phyloP scores from a whole-genome alignment of 2,329 filamentous ascomycete genomes.

The Aspergillus udagawae region DNA sequence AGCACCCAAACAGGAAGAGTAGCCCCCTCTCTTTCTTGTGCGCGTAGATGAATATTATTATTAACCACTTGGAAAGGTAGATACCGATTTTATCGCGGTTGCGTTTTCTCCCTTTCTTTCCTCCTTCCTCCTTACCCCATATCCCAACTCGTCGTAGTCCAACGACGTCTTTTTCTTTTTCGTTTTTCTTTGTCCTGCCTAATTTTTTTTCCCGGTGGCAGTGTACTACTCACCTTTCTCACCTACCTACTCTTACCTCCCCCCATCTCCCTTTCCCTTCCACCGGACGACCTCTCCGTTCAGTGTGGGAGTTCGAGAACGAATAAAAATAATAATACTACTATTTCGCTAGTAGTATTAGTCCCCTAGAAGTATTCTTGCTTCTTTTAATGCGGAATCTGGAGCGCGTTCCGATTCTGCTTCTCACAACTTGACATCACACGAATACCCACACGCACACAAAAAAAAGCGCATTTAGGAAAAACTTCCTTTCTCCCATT shows the following conservation, averaged over 20 bases:
- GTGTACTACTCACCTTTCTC: neutral
- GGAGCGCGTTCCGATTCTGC: slow-evolving; percentile 16
- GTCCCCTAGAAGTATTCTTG: slow-evolving; percentile 10
- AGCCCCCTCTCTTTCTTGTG: too few relatives aligned
- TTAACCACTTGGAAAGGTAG: neutral
- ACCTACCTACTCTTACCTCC: neutral
- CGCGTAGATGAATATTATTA: neutral
- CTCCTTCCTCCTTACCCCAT: neutral
- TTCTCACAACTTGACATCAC: slow-evolving; percentile 16
- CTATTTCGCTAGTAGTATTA: slow-evolving; percentile 15
- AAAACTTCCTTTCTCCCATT: slow-evolving; percentile 8
- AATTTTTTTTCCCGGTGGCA: neutral
- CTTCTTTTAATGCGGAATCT: slow-evolving; percentile 20
- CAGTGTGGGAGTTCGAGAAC: slow-evolving; percentile 3
- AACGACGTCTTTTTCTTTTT: neutral
- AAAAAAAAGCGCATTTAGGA: slow-evolving; percentile 4
- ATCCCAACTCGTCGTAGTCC: neutral
- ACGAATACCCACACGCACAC: neutral
- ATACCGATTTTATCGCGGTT: neutral
- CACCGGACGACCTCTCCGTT: slow-evolving; percentile 3
- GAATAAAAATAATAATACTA: neutral
- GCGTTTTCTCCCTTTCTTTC: neutral
- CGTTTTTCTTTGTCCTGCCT: neutral
- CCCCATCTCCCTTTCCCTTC: slow-evolving; percentile 1
- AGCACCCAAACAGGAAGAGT: neutral